Conservation (phyloP, 2,329 filamentous ascomycete genomes). For the Penicillium palitans region DNA sequence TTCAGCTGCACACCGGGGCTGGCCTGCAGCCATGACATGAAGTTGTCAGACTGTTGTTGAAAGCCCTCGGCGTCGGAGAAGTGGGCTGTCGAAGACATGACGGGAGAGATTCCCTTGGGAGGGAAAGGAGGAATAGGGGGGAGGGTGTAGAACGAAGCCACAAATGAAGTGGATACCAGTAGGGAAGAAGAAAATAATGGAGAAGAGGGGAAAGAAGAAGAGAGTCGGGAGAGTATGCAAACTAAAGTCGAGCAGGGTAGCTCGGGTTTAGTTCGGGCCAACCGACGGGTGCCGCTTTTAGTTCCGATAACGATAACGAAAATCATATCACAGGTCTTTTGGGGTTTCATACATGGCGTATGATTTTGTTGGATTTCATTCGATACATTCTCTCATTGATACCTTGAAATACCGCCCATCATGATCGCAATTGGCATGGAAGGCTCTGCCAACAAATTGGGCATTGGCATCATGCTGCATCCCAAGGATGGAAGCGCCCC, state of each 20-base stretch:
- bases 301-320: slow-evolving; percentile 15
- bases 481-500: slow-evolving; percentile 55
- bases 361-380: neutral
- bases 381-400: neutral
- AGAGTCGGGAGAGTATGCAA: slow-evolving; percentile 18
- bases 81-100: slow-evolving; percentile 40
- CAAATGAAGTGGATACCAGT: slow-evolving; percentile 11
- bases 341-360: neutral
- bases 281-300: slow-evolving; percentile 13
- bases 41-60: slow-evolving; percentile 50
- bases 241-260: slow-evolving; percentile 3
- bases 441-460: slow-evolving; percentile 97
- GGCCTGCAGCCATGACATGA: slow-evolving; percentile 58
- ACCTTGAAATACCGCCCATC: slow-evolving; percentile 15
- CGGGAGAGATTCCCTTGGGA: slow-evolving; percentile 8
- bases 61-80: slow-evolving; percentile 42
- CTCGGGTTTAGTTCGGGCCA: slow-evolving; percentile 19
- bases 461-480: slow-evolving; percentile 88
- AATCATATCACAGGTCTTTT: neutral
- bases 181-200: slow-evolving; percentile 12
- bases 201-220: slow-evolving; percentile 19
- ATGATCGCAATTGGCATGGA: slow-evolving; percentile 76
- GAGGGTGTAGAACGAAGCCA: neutral
- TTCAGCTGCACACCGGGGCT: slow-evolving; percentile 56
- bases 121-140: slow-evolving; percentile 17